Base-by-base conservation (phyloP, 805 yeast species). In the Candida ponderosae region DNA sequence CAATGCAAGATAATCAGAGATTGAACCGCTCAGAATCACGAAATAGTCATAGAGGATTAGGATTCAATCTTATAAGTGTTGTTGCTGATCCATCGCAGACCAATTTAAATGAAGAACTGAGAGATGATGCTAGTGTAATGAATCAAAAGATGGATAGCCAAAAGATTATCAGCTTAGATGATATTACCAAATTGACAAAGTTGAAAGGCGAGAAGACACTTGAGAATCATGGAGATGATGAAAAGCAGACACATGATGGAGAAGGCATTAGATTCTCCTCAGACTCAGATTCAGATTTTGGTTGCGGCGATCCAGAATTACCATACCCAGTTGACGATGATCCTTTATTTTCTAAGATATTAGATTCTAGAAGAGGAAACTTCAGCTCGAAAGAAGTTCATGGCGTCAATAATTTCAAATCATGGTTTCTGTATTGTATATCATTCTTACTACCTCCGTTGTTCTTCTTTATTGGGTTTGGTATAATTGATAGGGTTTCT, bases 381-480 rank as follows among this genome's bases (percentile, higher is more conserved):
- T 21, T 4, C 2, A 21, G 14, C 5, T 11, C 14, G 11, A 24
- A 24, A 24, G n/a, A 24, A 11, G 11, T 4, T 11, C 14, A 3
- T 13, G 13, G 14, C 5, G 13, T 24, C 13, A 24, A 24, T 24
- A 13, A 24, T 6, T 24, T 24, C 14, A 24, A 24, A 14, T 31
- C 34, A 13, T 45, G 49, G 47, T 3, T 36, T 4, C 10, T 47
- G 7, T 51, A 39, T 36, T 24, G 40, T 16, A 18, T 51, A 8
- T 40, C 55, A 7, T 53, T 53, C 28, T 2, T 49, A 4, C 35
- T 53, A 3, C 56, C 58, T 15, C 57, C 58, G 15, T 35, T 52
- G 43, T 53, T 52, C 39, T 53, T 53, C 48, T 46, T 53, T 35
- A 35, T 53, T 2, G 58, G 58, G 0, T 33, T 53, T 10, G 56